Evolutionary conservation across 1,284 basidiomycete genomes (phyloP), one percentile per base, ranked within the genome.

Genomic region (Ceratobasidium sp.): DNA sequence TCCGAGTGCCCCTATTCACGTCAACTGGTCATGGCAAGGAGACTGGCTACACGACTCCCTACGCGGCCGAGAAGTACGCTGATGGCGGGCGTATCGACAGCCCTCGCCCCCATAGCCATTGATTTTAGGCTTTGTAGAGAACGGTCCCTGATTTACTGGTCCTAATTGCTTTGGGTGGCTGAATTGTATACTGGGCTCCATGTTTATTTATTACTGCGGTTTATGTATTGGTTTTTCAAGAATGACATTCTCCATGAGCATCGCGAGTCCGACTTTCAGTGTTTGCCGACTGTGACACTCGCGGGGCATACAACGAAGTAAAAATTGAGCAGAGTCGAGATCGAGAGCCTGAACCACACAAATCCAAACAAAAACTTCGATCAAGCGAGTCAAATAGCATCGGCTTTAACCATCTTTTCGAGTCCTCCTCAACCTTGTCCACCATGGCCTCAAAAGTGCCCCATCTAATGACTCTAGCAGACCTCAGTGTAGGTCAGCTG

Each of bases 381-480:
- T 51, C 37, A 24, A 29, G 53, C 51, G 65, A 56, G 53, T 56
- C 65, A 69, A 59, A 59, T 37, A 59, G 8, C 39, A 31, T 39
- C 53, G 37, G 58, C 58, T 59, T 59, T 59, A 39, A 39, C 37
- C 58, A 24, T 41, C 37, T 22, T 59, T 59, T 59, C 58, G 22
- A n/a, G 7, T 41, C 31, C 9, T 34, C n/a, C 58, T 59, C 58
- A 41, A 59, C 37, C 58, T 59, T 16, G n/a, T 56, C 37, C 41
- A 61, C 61, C 41, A 71, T 71, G 68, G 43, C 68, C n/a, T 19
- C 68, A 22, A 71, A 61, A 37, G 43, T 71, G 16, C 92, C 91
- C 0, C 92, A 92, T 80, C 84, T 96, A 0, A 89, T 96, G 87
- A 92, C 92, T 8, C 85, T 96, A 76, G 95, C 94, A 11, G 94